Evolutionary conservation across 192 early-diverging fungal genomes (phyloP).

Genomic region (Phlyctochytrium arcticum): DNA sequence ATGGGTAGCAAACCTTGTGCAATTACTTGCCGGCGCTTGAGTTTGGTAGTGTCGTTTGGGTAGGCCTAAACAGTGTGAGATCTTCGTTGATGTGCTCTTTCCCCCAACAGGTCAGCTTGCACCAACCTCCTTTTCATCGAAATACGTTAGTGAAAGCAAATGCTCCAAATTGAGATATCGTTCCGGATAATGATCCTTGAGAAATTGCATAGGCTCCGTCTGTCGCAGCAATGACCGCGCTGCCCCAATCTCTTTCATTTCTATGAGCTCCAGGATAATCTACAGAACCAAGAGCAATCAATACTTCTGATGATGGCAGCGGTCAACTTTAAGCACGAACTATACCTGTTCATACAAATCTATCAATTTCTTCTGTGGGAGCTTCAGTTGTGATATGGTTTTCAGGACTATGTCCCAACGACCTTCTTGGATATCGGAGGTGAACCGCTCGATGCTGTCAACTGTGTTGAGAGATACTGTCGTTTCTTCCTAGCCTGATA

Average conservation of each 20-base stretch:
- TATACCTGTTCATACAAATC: slow-evolving; percentile 86
- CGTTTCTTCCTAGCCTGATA: slow-evolving; percentile 62
- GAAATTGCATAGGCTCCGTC: slow-evolving; percentile 85
- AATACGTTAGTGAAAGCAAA: slow-evolving; percentile 62
- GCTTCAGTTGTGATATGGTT: slow-evolving; percentile 61
- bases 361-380: slow-evolving; percentile 66
- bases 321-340: too few relatives aligned
- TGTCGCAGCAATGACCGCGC: slow-evolving; percentile 80
- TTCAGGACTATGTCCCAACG: slow-evolving; percentile 83
- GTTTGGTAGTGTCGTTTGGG: slow-evolving; percentile 56
- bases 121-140: slow-evolving; percentile 65
- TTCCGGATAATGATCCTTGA: slow-evolving; percentile 71
- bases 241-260: slow-evolving; percentile 75
- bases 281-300: too few relatives aligned
- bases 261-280: slow-evolving; percentile 84
- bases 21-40: slow-evolving; percentile 70
- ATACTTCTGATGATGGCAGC: too few relatives aligned
- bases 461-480: slow-evolving; percentile 79
- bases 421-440: slow-evolving; percentile 69
- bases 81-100: neutral
- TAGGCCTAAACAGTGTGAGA: slow-evolving; percentile 46
- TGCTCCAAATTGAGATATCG: slow-evolving; percentile 80
- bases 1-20: slow-evolving; percentile 54
- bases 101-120: neutral
- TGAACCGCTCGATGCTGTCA: slow-evolving; percentile 72